Conservation (phyloP, 164 flowering plant genomes). For the Dillenia turbinata region DNA sequence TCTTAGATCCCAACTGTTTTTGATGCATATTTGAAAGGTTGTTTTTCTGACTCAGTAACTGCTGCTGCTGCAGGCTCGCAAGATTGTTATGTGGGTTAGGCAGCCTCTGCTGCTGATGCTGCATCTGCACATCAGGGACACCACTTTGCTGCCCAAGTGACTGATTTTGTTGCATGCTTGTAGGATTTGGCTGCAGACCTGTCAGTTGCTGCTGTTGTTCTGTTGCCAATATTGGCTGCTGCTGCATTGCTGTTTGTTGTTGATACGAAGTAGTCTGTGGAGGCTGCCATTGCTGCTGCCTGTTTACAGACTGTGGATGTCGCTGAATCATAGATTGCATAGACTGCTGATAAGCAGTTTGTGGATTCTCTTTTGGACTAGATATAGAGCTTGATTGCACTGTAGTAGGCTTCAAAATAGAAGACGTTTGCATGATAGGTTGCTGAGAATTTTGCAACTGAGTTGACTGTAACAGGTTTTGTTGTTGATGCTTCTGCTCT, state of each 20-base stretch:
- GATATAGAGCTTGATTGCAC: constrained; percentile 48
- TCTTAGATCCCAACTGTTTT: constrained; percentile 59
- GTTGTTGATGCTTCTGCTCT: constrained; percentile 48
- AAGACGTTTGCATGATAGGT: constrained; percentile 46
- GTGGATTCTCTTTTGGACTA: constrained; percentile 63
- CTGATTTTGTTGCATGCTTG: constrained; percentile 57
- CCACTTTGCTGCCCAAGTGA: constrained; percentile 53
- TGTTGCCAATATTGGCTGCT: constrained; percentile 40
- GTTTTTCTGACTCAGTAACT: constrained; percentile 45
- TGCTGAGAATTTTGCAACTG: constrained; percentile 71
- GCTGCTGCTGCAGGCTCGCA: constrained; percentile 36
- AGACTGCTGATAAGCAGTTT: constrained; percentile 51
- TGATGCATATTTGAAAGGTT: constrained; percentile 52
- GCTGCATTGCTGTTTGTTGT: constrained; percentile 53
- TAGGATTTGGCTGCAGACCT: constrained; percentile 45
- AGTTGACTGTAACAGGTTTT: constrained; percentile 43
- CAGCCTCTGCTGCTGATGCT: constrained; percentile 45
- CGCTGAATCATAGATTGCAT: constrained; percentile 58
- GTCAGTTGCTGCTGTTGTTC: constrained; percentile 58
- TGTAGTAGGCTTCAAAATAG: constrained; percentile 43
- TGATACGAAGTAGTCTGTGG: constrained; percentile 57
- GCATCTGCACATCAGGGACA: constrained; percentile 60
- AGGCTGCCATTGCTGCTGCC: constrained; percentile 53
- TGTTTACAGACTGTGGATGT: constrained; percentile 56
- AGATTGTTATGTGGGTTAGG: constrained; percentile 43